A percentile compares a stretch with the other conserved stretches of the same genome.
phyloP scores from a whole-genome alignment of 805 yeast species.

The Yarrowia deformans region DNA sequence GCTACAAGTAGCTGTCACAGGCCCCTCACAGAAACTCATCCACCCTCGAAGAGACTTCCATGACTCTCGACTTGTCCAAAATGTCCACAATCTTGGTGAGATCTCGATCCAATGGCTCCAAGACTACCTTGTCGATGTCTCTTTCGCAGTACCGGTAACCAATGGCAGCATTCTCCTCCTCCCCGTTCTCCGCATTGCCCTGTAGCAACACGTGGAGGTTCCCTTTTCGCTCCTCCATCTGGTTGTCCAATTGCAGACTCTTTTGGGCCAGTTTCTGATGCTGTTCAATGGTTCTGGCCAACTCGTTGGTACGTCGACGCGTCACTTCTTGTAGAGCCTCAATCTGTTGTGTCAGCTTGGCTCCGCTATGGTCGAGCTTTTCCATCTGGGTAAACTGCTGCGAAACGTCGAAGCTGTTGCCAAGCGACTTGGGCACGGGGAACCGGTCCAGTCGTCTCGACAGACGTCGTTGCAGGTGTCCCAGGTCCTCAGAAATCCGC shows the following conservation, averaged over 20 bases:
- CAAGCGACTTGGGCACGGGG: constrained; percentile 17
- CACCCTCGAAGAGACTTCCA: constrained; percentile 3
- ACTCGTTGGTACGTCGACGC: constrained; percentile 15
- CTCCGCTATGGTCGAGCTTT: constrained; percentile 11
- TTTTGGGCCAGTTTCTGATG: constrained; percentile 21
- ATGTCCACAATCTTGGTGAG: background rate
- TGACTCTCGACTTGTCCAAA: background rate
- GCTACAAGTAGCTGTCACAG: no score
- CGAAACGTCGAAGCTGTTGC: constrained; percentile 21
- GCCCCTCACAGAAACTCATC: constrained; percentile 9
- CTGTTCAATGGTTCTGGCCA: constrained; percentile 14
- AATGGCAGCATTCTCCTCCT: constrained; percentile 8
- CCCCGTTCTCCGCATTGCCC: background rate
- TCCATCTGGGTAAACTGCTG: constrained; percentile 18
- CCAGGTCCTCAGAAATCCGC: constrained; percentile 22
- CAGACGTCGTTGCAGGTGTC: constrained; percentile 17
- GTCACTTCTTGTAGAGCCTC: constrained; percentile 21
- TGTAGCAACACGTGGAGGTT: constrained; percentile 11
- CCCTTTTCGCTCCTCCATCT: constrained; percentile 7
- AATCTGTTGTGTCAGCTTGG: constrained; percentile 1
- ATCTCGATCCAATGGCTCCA: constrained; percentile 14
- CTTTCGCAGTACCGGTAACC: constrained; percentile 14
- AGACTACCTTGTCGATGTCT: constrained; percentile 1
- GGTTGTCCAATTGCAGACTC: constrained; percentile 4
- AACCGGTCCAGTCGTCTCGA: constrained; percentile 15